Percentiles rank a stretch among this genome's conserved stretches.
Conservation (phyloP, 306 rosid species). For the Coriaria nepalensis region DNA sequence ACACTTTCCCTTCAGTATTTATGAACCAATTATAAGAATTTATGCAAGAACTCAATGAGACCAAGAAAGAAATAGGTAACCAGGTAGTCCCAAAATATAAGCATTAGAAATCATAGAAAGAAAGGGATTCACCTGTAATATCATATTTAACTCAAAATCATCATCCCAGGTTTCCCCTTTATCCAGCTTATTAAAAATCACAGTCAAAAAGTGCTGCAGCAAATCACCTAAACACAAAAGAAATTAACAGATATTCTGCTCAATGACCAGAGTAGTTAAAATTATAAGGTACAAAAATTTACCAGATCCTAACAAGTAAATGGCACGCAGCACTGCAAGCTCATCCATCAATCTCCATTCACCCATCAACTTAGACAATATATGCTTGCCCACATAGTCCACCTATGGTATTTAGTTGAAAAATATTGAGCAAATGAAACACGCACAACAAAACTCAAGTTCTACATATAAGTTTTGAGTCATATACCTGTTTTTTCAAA, state of each 20-base stretch:
- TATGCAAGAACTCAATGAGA: no score
- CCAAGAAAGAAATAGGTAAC: neutral
- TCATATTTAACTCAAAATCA: constrained; percentile 85
- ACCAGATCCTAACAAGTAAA: constrained; percentile 97
- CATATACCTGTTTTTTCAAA: constrained; percentile 71
- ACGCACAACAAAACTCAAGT: constrained; percentile 8
- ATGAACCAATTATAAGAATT: no score
- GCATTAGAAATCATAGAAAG: constrained; percentile 3
- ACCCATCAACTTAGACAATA: constrained; percentile 74
- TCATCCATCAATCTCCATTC: constrained; percentile 98
- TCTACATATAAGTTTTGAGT: constrained; percentile 13
- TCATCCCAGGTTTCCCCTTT: constrained; percentile 93
- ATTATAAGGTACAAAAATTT: constrained; percentile 14
- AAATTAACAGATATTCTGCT: constrained; percentile 9
- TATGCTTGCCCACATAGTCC: constrained; percentile 71
- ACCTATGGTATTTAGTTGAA: constrained; percentile 35
- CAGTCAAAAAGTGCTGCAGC: constrained; percentile 84
- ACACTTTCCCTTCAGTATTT: neutral
- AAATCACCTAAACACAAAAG: constrained; percentile 59
- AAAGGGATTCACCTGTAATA: constrained; percentile 59
- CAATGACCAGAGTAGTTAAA: constrained; percentile 9
- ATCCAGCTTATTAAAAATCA: constrained; percentile 79
- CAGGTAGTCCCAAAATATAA: neutral
- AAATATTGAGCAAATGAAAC: constrained; percentile 1
- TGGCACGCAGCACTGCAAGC: constrained; percentile 83